Evolutionary conservation across 805 yeast species (phyloP), one percentile per base, ranked within the genome.

Genomic region (Wickerhamiella occidentalis): DNA sequence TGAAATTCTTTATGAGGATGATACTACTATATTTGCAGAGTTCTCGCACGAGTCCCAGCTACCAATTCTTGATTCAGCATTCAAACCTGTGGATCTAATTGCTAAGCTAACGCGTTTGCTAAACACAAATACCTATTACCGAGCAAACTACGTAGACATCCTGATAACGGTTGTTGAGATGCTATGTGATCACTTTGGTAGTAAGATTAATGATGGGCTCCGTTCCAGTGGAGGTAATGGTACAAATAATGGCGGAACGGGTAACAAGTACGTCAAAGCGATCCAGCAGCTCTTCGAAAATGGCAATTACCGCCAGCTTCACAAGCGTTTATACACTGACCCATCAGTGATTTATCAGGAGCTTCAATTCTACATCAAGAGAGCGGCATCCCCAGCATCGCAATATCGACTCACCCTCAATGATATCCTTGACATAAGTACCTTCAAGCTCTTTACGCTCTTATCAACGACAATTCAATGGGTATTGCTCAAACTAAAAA

Each of bases 71-170:
- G 62, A 63, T 40, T 71, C 74, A 48, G 76, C 78, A 0, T 55
- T 64, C 29, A 69, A 71, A 17, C 75, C 78, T 55, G 68, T 73
- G 42, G 63, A 64, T 11, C 66, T 80, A 46, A 68, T 79, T 48
- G 63, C 67, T 22, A 67, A 70, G 53, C 61, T 74, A 6, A 76
- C 82, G 55, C 68, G 68, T 37, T 61, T 77, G 3, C 67, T 82
- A 49, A 80, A 79, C 59, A 79, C 85, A 2, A 77, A 84, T 3
- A 64, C 75, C 28, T 67, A 73, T 40, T 82, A 72, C 58, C 72
- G 86, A 48, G 67, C 70, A 35, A 79, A 76, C 23, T 78, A 79
- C 60, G 76, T 78, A 0, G 45, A 51, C 5, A 54, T 66, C 41
- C 51, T 66, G n/a, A 53, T 66, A 6, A 54, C 55, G 5, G 52